Conservation (phyloP, 2,329 filamentous ascomycete genomes). For the Sclerotinia nivalis region DNA sequence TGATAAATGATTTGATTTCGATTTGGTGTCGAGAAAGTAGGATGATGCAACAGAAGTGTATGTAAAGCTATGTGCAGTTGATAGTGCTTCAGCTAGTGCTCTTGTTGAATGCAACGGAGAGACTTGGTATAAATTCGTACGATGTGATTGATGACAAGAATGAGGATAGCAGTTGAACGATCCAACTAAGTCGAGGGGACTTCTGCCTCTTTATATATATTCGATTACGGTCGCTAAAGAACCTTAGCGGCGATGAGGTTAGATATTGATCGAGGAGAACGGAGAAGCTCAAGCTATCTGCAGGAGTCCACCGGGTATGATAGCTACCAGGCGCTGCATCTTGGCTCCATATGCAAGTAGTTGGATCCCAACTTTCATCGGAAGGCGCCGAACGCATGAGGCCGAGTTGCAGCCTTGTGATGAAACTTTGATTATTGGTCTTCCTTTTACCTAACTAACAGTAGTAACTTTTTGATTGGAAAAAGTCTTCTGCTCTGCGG, state of each 20-base stretch:
- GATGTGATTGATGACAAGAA: slow-evolving; percentile 15
- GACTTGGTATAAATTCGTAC: slow-evolving; percentile 9
- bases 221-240: background rate
- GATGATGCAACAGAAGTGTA: background rate
- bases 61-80: background rate
- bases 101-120: background rate
- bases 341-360: slow-evolving; percentile 1
- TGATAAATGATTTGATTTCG: slow-evolving; percentile 39
- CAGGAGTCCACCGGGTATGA: slow-evolving; percentile 16
- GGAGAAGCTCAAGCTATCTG: slow-evolving; percentile 18
- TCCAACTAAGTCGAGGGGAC: slow-evolving; percentile 6
- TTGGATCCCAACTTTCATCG: slow-evolving; percentile 10
- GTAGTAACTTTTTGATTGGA: background rate
- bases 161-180: slow-evolving; percentile 6
- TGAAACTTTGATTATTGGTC: slow-evolving; percentile 1
- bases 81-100: background rate
- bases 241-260: slow-evolving; percentile 9
- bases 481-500: background rate
- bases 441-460: slow-evolving; percentile 19
- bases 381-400: slow-evolving; percentile 23
- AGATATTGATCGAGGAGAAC: slow-evolving; percentile 12
- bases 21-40: background rate
- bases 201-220: slow-evolving; percentile 12
- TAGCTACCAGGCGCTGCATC: slow-evolving; percentile 3
- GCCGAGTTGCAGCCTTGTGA: slow-evolving; percentile 18